A percentile compares a stretch with the other conserved stretches of the same genome.
Conservation (phyloP, 495 filamentous ascomycete species). For the Xylaria bambusicola region DNA sequence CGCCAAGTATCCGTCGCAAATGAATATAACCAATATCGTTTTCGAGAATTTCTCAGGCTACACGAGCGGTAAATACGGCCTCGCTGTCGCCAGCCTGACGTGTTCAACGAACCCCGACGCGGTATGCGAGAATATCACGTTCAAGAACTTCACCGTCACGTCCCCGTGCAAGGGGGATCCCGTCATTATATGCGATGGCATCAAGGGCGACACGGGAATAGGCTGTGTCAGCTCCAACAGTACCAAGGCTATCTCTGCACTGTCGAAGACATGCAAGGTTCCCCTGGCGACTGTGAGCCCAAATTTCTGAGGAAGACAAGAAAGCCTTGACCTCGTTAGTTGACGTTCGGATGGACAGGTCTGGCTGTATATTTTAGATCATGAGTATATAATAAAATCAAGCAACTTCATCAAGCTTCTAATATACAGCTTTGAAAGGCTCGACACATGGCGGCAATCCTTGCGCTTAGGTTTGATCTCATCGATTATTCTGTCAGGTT, state of each 20-base stretch:
- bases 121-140: constrained; percentile 53
- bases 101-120: constrained; percentile 53
- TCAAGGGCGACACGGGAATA: constrained; percentile 52
- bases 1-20: constrained; percentile 50
- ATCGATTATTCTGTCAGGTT: too few species aligned
- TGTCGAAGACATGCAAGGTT: constrained; percentile 29
- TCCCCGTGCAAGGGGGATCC: constrained; percentile 49
- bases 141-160: constrained; percentile 53
- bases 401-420: too few species aligned
- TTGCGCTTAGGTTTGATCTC: too few species aligned
- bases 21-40: constrained; percentile 56
- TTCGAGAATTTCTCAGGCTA: constrained; percentile 60
- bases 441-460: too few species aligned
- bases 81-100: constrained; percentile 51
- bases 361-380: too few species aligned
- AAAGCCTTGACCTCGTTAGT: background rate
- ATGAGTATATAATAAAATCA: too few species aligned
- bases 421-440: too few species aligned
- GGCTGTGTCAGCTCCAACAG: constrained; percentile 42
- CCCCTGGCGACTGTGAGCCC: constrained; percentile 26
- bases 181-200: constrained; percentile 54
- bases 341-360: background rate
- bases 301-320: constrained; percentile 12
- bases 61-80: constrained; percentile 51
- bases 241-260: constrained; percentile 27